Percentiles rank a stretch among this genome's conserved stretches.
Conservation (phyloP, 2,329 filamentous ascomycete species). For the Colletotrichum euphorbiae region DNA sequence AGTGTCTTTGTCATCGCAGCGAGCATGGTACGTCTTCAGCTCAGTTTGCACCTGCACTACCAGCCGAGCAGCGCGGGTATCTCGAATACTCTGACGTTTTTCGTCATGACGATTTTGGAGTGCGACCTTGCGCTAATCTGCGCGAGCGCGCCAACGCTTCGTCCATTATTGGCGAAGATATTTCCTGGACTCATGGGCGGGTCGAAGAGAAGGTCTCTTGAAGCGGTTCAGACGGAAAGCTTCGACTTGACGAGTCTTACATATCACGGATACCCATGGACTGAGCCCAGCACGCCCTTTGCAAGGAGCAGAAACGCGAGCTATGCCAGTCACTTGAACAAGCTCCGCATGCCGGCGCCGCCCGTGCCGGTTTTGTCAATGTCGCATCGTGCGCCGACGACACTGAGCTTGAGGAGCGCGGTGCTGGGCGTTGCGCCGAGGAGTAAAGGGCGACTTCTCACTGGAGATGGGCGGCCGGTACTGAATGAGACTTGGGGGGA, state of each 20-base stretch:
- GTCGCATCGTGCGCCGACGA: constrained; percentile 45
- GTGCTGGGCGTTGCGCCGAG: constrained; percentile 43
- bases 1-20: constrained; percentile 55
- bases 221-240: constrained; percentile 40
- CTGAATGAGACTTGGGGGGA: constrained; percentile 23
- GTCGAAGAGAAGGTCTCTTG: constrained; percentile 30
- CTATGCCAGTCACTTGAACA: constrained; percentile 36
- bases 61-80: constrained; percentile 39
- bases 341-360: constrained; percentile 29
- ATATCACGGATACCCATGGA: constrained; percentile 49
- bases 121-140: constrained; percentile 51
- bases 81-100: constrained; percentile 48
- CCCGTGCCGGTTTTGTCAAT: constrained; percentile 38
- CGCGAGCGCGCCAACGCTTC: constrained; percentile 49
- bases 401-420: constrained; percentile 46
- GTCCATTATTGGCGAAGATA: constrained; percentile 46
- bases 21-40: constrained; percentile 49
- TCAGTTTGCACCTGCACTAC: constrained; percentile 46
- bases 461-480: constrained; percentile 31
- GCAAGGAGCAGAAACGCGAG: constrained; percentile 43
- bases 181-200: constrained; percentile 44
- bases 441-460: constrained; percentile 40
- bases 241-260: constrained; percentile 46
- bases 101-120: constrained; percentile 52
- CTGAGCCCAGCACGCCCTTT: constrained; percentile 38